Conservation (phyloP, 306 rosid genomes). For the Lupinus albus region DNA sequence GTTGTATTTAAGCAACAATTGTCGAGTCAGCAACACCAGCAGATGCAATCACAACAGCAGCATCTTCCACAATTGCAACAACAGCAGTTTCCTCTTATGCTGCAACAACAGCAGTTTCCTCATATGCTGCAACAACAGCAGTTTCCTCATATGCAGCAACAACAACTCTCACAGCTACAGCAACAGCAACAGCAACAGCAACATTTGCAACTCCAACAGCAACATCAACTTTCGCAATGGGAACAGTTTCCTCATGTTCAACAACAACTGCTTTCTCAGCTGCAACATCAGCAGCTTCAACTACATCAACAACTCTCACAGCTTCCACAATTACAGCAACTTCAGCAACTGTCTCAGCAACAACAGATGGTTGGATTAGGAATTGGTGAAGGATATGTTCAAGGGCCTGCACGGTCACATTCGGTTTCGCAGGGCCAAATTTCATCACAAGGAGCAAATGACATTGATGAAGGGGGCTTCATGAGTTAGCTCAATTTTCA, state of each 20-base stretch:
- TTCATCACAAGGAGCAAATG: conserved; percentile 67
- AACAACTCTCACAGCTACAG: no score
- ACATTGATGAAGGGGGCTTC: conserved; percentile 78
- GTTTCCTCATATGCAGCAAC: neutral
- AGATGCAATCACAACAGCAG: conserved; percentile 51
- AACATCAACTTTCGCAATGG: no score
- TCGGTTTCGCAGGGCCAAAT: conserved; percentile 83
- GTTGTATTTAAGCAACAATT: conserved; percentile 90
- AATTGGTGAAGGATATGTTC: conserved; percentile 75
- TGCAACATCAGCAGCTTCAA: conserved; percentile 50
- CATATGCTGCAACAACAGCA: conserved; percentile 34
- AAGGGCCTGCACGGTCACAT: conserved; percentile 84
- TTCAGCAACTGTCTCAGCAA: conserved; percentile 64
- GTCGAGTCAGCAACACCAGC: conserved; percentile 71
- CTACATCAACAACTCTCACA: conserved; percentile 60
- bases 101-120: conserved; percentile 40
- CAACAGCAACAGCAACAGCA: no score
- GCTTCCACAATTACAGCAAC: conserved; percentile 61
- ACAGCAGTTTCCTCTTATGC: conserved; percentile 46
- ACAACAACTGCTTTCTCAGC: conserved; percentile 43
- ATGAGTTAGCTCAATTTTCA: conserved; percentile 54
- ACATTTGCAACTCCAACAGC: no score
- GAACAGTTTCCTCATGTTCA: conserved; percentile 35
- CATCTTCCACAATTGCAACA: conserved; percentile 54
- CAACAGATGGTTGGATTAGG: conserved; percentile 84